Evolutionary conservation across 768 basidiomycete species (phyloP), one percentile per base, ranked within the genome.

Genomic region (Xerocomellus dryophilus): DNA sequence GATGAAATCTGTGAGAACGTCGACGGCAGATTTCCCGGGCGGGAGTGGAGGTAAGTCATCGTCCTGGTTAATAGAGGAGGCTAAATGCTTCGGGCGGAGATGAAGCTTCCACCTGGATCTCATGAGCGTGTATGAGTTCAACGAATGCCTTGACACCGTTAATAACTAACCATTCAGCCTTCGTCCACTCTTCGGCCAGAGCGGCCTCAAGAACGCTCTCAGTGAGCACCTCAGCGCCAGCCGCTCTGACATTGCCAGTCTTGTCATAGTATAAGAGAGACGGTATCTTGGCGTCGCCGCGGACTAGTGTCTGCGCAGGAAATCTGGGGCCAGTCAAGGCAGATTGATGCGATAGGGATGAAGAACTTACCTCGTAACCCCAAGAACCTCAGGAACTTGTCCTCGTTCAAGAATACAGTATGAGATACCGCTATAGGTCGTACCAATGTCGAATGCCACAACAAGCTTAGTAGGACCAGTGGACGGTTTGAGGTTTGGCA

Each of bases 401-500:
- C 47, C 56, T 11, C 18, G 36, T 14, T 38, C 38, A 2, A 58
- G 53, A 35, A 64, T 46, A 23, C 58, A 57, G 41, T 78, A 78
- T 2, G 74, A 74, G 10, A 78, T 63, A 4, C 74, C 76, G 32
- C 76, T 78, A 55, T 57, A 76, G 0, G 76, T 78, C 0, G 76
- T 79, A 5, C 78, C 78, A 3, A 80, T 62, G 41, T 79, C 78
- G 40, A 79, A 74, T 0, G 76, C 76, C n/a, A 80, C 54, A 1
- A 78, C 70, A 4, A 80, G 66, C 50, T 71, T 73, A 3, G 43
- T 23, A 18, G 51, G 27, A 2, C 60, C 60, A 5, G 12, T 14
- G 32, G 61, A 35, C 2, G 41, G 34, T 34, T 40, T 47, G 12
- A 32, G 44, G 27, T n/a, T 14, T 5, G n/a, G 35, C 60, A 61